A percentile compares a stretch with the other conserved stretches of the same genome.
Conservation (phyloP, 2,329 filamentous ascomycete species). For the Mycogone perniciosa region DNA sequence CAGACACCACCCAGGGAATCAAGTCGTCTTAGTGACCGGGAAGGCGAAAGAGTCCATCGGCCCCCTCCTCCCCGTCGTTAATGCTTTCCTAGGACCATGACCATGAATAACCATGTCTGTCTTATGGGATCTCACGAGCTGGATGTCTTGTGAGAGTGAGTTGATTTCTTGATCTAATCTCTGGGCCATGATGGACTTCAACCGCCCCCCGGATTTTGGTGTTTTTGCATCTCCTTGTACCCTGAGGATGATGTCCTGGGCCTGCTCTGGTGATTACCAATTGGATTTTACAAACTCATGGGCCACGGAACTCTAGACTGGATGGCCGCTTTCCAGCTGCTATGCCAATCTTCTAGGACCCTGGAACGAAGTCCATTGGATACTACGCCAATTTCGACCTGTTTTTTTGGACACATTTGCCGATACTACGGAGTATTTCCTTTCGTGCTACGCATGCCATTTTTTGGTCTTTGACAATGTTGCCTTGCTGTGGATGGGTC, state of each 20-base stretch:
- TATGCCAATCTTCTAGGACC: slow-evolving; percentile 6
- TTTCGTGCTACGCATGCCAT: slow-evolving; percentile 8
- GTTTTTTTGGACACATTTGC: background rate
- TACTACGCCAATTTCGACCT: slow-evolving; percentile 7
- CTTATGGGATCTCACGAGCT: background rate
- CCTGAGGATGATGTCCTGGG: slow-evolving; percentile 1
- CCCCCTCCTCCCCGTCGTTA: slow-evolving; percentile 32
- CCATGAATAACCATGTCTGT: slow-evolving; percentile 7
- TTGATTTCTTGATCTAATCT: slow-evolving; percentile 26
- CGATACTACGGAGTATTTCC: slow-evolving; percentile 1
- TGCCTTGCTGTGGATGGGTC: slow-evolving; percentile 21
- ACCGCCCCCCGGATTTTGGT: slow-evolving; percentile 21
- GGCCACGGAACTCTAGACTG: slow-evolving; percentile 1
- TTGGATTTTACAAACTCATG: slow-evolving; percentile 7
- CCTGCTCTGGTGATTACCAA: slow-evolving; percentile 15
- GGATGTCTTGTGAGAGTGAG: slow-evolving; percentile 21
- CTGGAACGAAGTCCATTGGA: slow-evolving; percentile 6
- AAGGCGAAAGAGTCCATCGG: slow-evolving; percentile 36
- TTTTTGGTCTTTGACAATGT: slow-evolving; percentile 13
- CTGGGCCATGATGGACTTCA: slow-evolving; percentile 21
- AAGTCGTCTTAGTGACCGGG: slow-evolving; percentile 37
- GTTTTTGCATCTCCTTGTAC: slow-evolving; percentile 11
- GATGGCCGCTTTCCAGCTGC: slow-evolving; percentile 6
- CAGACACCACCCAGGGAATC: slow-evolving; percentile 33
- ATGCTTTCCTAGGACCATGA: slow-evolving; percentile 17